phyloP scores from a whole-genome alignment of 1,284 basidiomycete genomes.

The Rhodotorula glutinis region DNA sequence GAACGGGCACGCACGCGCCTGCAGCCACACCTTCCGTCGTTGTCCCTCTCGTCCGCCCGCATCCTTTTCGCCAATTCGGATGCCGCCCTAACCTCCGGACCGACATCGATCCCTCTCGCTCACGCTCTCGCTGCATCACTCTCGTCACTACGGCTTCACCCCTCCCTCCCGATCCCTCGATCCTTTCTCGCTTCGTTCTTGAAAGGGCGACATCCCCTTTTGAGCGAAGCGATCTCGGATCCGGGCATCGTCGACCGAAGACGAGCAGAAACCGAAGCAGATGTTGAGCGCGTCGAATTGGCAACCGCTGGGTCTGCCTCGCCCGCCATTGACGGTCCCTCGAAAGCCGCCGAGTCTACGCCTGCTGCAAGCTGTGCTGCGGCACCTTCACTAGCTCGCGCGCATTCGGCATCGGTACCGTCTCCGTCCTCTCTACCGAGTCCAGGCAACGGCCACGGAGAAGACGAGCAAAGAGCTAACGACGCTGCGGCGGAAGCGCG shows the following conservation, averaged over 20 bases:
- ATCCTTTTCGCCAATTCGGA: conserved; percentile 11
- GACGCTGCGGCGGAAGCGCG: neutral
- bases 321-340: too few relatives aligned
- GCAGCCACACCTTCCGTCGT: conserved; percentile 17
- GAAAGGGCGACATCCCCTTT: neutral
- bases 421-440: too few relatives aligned
- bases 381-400: too few relatives aligned
- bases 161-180: neutral
- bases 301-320: neutral
- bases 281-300: neutral
- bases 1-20: neutral
- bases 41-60: conserved; percentile 13
- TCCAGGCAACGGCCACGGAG: too few relatives aligned
- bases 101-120: neutral
- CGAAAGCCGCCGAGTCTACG: too few relatives aligned
- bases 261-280: neutral
- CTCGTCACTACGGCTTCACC: conserved; percentile 12
- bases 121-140: conserved; percentile 9
- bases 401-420: too few relatives aligned
- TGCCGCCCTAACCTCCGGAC: neutral
- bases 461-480: neutral
- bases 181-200: conserved; percentile 8
- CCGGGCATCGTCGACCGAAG: neutral
- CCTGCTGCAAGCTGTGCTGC: too few relatives aligned
- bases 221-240: neutral